Conservation (phyloP, 2,329 filamentous ascomycete genomes). For the Cercospora sesami region DNA sequence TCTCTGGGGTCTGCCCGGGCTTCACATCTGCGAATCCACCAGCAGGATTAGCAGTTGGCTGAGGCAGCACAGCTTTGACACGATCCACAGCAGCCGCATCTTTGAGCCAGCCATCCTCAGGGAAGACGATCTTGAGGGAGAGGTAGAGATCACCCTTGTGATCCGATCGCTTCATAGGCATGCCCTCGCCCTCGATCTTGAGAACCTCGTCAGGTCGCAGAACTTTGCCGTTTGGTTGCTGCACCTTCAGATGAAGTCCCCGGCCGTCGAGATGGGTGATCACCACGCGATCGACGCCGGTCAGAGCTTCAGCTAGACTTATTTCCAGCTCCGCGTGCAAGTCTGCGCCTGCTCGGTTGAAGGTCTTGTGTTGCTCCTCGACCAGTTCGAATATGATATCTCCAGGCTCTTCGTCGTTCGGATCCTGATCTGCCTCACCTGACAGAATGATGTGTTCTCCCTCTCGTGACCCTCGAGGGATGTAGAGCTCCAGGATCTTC, state of each 20-base stretch:
- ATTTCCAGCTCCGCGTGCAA: conserved; percentile 79
- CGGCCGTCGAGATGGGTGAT: conserved; percentile 90
- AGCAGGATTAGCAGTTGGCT: conserved; percentile 38
- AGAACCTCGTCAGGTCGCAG: conserved; percentile 80
- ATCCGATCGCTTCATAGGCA: conserved; percentile 88
- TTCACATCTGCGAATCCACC: conserved; percentile 38
- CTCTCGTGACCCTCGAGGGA: conserved; percentile 75
- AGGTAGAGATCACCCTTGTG: conserved; percentile 83
- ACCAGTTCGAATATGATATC: conserved; percentile 88
- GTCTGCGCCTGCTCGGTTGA: conserved; percentile 80
- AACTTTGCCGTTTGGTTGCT: conserved; percentile 70
- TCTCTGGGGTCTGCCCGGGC: conserved; percentile 60
- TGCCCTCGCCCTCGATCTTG: conserved; percentile 85
- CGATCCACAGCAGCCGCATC: conserved; percentile 68
- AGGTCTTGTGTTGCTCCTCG: conserved; percentile 77
- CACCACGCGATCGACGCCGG: conserved; percentile 86
- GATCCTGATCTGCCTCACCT: conserved; percentile 90
- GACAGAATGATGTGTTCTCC: conserved; percentile 88
- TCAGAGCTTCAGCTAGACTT: conserved; percentile 78
- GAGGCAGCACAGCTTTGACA: conserved; percentile 73
- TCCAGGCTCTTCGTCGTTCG: conserved; percentile 83
- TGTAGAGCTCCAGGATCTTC: conserved; percentile 95
- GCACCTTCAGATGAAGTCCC: conserved; percentile 77
- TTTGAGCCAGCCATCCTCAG: conserved; percentile 77
- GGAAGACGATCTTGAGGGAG: conserved; percentile 82